Evolutionary conservation across 1,139 yeast genomes (phyloP), one percentile per base, ranked within the genome.

Genomic region (Oligophagozyma castellii): DNA sequence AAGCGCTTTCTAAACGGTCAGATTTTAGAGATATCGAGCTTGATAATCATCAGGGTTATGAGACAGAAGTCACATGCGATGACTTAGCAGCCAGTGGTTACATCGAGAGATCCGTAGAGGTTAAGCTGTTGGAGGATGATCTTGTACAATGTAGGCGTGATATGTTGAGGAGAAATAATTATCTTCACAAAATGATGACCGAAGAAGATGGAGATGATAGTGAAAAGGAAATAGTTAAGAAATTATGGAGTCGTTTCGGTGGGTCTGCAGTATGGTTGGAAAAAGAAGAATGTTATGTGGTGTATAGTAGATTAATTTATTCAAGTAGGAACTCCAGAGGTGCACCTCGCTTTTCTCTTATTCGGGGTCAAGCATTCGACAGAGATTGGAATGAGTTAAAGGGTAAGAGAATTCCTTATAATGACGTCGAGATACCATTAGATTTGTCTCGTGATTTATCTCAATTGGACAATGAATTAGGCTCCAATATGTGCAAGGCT

Each of bases 261-360:
- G 33, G 38, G 3, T 33, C 44, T 10, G 36, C 46, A 0, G 35
- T 42, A 8, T 43, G 46, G 46, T 32, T 40, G 15, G 38, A 37
- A 23, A 27, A 32, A 8, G 32, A 37, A 16, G 35, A 41, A 19
- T 39, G 45, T 24, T 39, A 32, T 26, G 29, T 43, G 12, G 38
- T 38, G 4, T 38, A 29, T 22, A 34, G 38, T 3, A 31, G 45
- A 20, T 13, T 40, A 6, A 25, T 41, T 5, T 36, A 41, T 24
- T 30, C 44, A 1, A 23, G 24, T 5, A n/a, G 12, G 2, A 35
- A 32, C 7, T 16, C 23, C 8, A 36, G 32, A 26, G 30, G 24
- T 10, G 12, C 26, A 11, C 34, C 43, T 2, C 31, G 31, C 16
- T 23, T 39, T 16, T 39, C 44, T 0, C 23, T 40, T 11, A 29